Conservation (phyloP, 768 basidiomycete species). For the Glaciozyma antarctica region DNA sequence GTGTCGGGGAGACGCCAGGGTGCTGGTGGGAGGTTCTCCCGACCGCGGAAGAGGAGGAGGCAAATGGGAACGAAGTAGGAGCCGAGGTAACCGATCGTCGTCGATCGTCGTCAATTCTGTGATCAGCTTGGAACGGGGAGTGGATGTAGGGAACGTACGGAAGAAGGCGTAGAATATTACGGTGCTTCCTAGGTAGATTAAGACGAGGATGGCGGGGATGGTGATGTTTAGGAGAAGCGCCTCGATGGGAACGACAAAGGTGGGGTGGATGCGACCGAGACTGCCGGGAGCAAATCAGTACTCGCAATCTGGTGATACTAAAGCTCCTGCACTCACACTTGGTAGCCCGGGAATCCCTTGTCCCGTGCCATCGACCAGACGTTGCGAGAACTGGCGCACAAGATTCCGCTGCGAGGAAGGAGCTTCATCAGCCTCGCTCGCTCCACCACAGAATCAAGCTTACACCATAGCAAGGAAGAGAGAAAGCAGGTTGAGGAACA, state of each 20-base stretch:
- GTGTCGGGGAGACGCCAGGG: not conserved
- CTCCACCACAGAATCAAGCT: too few species aligned
- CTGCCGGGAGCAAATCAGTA: not conserved
- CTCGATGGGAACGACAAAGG: not conserved
- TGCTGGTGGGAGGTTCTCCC: not conserved
- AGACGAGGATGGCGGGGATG: not conserved
- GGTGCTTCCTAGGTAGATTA: not conserved
- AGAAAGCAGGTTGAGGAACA: not conserved
- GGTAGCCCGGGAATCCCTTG: slow-evolving; percentile 3
- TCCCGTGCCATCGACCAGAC: slow-evolving; percentile 22
- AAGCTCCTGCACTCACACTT: not conserved
- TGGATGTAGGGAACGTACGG: not conserved
- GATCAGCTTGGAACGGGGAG: not conserved
- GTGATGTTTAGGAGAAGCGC: not conserved
- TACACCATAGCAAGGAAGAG: not conserved
- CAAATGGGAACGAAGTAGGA: not conserved
- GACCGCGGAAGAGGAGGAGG: not conserved
- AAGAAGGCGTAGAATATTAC: not conserved
- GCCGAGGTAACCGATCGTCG: not conserved
- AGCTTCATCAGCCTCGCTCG: not conserved
- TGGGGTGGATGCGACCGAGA: not conserved
- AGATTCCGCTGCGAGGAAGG: slow-evolving; percentile 12
- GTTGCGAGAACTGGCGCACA: slow-evolving; percentile 11
- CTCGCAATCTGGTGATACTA: not conserved
- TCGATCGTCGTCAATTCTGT: not conserved